These are phyloP conservation scores for Camellia japonica DNA, from an alignment of 148 eudicot species.

Conservation along the genomic window DNA sequence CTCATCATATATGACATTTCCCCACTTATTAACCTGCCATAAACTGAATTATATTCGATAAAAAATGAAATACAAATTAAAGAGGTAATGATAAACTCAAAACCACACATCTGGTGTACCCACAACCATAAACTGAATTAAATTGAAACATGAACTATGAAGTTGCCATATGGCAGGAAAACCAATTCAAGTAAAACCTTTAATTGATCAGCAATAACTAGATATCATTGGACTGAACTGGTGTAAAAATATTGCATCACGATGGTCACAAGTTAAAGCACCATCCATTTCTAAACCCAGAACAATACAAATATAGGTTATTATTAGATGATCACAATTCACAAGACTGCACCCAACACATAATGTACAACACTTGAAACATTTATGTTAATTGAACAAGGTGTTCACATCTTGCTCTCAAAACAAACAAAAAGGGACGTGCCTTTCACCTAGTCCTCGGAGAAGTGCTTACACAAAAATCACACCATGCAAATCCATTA, in stretches of 20 bases:
- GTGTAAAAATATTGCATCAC: not conserved
- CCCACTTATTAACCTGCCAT: constrained; percentile 92
- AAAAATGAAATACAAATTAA: constrained; percentile 15
- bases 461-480: not conserved
- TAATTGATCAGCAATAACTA: not conserved
- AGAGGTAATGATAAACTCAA: not conserved
- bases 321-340: not conserved
- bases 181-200: not conserved
- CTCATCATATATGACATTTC: constrained; percentile 88
- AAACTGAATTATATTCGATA: constrained; percentile 35
- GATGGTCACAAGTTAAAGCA: not conserved
- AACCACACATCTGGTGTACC: not conserved
- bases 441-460: not conserved
- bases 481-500: not conserved
- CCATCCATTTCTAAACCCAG: not conserved
- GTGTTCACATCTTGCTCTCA: not conserved
- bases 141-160: not conserved
- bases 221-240: not conserved
- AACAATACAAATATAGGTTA: not conserved
- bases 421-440: not conserved
- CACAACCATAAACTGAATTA: no score
- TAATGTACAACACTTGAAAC: not conserved
- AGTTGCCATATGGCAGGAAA: not conserved
- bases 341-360: not conserved
- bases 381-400: constrained; percentile 3